phyloP scores from a whole-genome alignment of 164 flowering plant genomes.

The Sedum album region DNA sequence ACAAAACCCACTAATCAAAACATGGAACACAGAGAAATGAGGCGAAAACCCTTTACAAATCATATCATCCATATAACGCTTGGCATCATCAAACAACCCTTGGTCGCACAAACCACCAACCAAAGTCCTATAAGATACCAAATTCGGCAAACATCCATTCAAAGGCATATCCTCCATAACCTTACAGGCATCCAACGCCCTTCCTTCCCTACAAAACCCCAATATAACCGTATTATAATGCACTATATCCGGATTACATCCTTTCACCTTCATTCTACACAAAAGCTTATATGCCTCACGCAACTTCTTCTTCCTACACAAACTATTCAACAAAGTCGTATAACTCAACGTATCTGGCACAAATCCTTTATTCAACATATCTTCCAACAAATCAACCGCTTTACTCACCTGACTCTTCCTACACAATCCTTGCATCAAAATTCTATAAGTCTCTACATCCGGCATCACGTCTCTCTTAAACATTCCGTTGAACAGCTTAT shows the following conservation, averaged over 20 bases:
- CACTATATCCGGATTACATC: conserved; percentile 82
- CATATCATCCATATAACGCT: conserved; percentile 52
- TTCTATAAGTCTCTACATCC: conserved; percentile 62
- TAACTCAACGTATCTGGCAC: conserved; percentile 80
- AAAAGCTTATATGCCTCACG: conserved; percentile 90
- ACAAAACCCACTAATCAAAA: conserved; percentile 55
- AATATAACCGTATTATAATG: conserved; percentile 76
- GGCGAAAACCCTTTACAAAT: conserved; percentile 53
- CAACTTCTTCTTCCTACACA: conserved; percentile 88
- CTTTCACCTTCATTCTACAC: conserved; percentile 90
- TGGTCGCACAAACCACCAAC: conserved; percentile 66
- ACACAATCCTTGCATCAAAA: conserved; percentile 82
- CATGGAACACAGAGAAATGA: conserved; percentile 64
- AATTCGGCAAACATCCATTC: conserved; percentile 74
- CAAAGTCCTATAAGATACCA: conserved; percentile 71
- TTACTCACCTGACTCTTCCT: conserved; percentile 70
- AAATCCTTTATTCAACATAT: conserved; percentile 87
- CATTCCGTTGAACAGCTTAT: conserved; percentile 65
- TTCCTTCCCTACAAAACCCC: conserved; percentile 78
- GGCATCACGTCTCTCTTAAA: conserved; percentile 64
- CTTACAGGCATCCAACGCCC: conserved; percentile 69
- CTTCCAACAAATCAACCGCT: conserved; percentile 70
- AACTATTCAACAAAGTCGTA: conserved; percentile 69
- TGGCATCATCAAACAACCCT: conserved; percentile 65
- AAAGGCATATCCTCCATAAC: conserved; percentile 65